Conservation (phyloP, 2,329 filamentous ascomycete genomes). For the Ophioceras dolichostomum region DNA sequence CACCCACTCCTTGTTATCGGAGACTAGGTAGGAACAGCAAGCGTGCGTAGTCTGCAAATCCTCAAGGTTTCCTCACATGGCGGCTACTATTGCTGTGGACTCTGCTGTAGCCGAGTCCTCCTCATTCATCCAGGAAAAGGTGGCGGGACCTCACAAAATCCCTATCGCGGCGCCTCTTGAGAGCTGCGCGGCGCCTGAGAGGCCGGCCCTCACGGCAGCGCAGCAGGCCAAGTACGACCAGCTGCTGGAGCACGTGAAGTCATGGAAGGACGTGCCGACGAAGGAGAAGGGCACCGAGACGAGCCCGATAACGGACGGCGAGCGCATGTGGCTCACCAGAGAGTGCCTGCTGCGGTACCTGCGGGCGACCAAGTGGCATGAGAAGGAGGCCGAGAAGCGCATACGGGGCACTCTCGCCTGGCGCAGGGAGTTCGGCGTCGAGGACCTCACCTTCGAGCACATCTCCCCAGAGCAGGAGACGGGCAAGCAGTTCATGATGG, state of each 20-base stretch:
- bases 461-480: conserved; percentile 93
- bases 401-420: conserved; percentile 71
- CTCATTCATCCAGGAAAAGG: conserved; percentile 9
- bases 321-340: conserved; percentile 81
- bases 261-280: conserved; percentile 57
- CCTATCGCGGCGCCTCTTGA: conserved; percentile 48
- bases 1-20: no score
- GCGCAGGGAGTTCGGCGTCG: conserved; percentile 81
- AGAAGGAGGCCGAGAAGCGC: conserved; percentile 64
- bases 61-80: no score
- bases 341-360: conserved; percentile 92
- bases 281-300: conserved; percentile 45
- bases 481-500: conserved; percentile 83
- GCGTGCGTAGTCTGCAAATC: no score
- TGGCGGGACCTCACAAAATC: conserved; percentile 9
- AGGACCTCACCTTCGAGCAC: conserved; percentile 69
- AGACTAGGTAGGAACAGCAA: no score
- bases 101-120: not conserved
- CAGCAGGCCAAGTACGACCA: conserved; percentile 73
- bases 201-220: conserved; percentile 55
- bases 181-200: conserved; percentile 41
- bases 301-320: conserved; percentile 60
- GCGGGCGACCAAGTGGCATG: conserved; percentile 83
- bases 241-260: conserved; percentile 57
- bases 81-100: not conserved